Evolutionary conservation across 495 filamentous ascomycete species (phyloP), one percentile per base, ranked within the genome.

Genomic region (Filosporella fistucella): DNA sequence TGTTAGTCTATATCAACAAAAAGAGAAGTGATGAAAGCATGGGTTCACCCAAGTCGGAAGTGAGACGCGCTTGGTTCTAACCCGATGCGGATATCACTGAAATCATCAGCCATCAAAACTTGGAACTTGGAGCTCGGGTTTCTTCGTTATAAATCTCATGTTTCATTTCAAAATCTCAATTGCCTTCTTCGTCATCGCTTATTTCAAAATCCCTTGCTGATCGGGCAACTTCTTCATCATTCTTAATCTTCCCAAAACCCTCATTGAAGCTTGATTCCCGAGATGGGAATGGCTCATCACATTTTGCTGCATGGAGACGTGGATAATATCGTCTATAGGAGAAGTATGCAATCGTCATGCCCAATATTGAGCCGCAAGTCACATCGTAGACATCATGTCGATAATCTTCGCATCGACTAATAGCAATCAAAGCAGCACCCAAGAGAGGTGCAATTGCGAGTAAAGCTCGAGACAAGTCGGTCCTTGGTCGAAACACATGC

Each of bases 351-450:
- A 96, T 68, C 6, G 69, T 60, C 52, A 84, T 74, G 1, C 93
- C 93, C 11, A 99, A 69, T 23, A 86, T 49, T 1, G 77, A 81
- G 0, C 93, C 93, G 13, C 70, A 69, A 20, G 79, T 85, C 16
- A 99, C 94, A 68, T 99, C 93, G 40, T 84, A 95, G 4, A 94
- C 86, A 61, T 97, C 94, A 55, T 99, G 93, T 21, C 55, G 68
- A 61, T 99, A 99, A 62, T 99, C 93, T 60, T 95, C 84, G 40
- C 88, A 81, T 6, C 93, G 77, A n/a, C 85, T 91, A 36, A 95
- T 88, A 1, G 90, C 90, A 52, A 97, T 89, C 71, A 96, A 64
- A 3, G 83, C 70, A 5, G 94, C 94, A 21, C 85, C 89, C 1
- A 97, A 56, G 2, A 95, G 57, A 3, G 94, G 94, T 11, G 69